Base-by-base conservation (phyloP, 495 filamentous ascomycete species). In the Hypomontagnella monticulosa region DNA sequence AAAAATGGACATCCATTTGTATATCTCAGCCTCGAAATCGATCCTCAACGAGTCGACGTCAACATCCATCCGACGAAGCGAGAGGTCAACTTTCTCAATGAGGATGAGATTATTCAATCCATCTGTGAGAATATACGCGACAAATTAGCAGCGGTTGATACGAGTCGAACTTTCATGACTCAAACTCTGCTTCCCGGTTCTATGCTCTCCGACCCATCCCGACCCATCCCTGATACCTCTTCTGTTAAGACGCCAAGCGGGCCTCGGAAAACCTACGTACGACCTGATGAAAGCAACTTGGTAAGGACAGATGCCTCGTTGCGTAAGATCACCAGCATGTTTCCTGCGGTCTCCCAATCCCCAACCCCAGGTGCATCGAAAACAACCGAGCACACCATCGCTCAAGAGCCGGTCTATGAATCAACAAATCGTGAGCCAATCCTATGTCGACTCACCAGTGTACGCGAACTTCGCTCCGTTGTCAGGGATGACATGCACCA, bases 31-130 rank as follows among this genome's bases (percentile, higher is more conserved):
- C 81, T 99, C 1, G 92, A 97, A 56, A 94, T 99, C 62, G 93
- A 98, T 60, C 95, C 96, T 7, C 86, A 91, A 37, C 86, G 93
- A 11, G 92, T 99, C 2, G 96, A 99, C 75, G 96, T 99, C 70
- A 99, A 99, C 70, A 88, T 99, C 0, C 96, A 99, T 73, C 96
- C 96, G 4, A 98, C 96, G 2, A 99, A 99, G 73, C 85, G 94
- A 49, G 96, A 99, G 74, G 96, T 99, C 27, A 96, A 98, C 72
- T 98, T 99, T 73, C 83, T 99, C 3, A 97, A 98, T 63, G 96
- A 99, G 73, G 96, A 98, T 67, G 95, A 98, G 66, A 96, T 98
- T 53, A 90, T 97, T 60, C 92, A 97, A 69, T 85, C 83, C 44
- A 88, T 99, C 27, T 97, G 93, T 77, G 84, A 87, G 60, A 88